phyloP scores from a whole-genome alignment of 768 basidiomycete species.

The Suillus discolor region DNA sequence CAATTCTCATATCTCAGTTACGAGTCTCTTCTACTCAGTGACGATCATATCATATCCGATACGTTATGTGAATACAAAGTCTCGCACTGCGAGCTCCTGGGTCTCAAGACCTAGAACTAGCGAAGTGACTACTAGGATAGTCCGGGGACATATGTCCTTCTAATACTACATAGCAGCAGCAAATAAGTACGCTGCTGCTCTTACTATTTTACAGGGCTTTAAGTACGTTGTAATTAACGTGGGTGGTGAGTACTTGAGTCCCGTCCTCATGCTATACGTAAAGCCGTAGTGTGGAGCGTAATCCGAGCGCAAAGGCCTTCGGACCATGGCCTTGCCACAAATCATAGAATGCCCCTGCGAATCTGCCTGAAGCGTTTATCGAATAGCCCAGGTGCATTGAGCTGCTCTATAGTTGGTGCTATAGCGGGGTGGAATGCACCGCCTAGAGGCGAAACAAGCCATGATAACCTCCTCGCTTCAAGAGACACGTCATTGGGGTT shows the following conservation, averaged over 20 bases:
- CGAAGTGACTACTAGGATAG: background rate
- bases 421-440: constrained; percentile 8
- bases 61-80: background rate
- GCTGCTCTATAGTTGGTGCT: constrained; percentile 8
- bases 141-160: background rate
- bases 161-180: background rate
- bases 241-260: background rate
- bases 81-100: background rate
- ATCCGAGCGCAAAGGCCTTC: background rate
- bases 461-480: constrained; percentile 25
- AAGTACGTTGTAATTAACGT: background rate
- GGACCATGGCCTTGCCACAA: background rate
- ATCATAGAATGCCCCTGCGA: constrained; percentile 1
- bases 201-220: background rate
- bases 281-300: background rate
- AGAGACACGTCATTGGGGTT: background rate
- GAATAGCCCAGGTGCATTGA: constrained; percentile 10
- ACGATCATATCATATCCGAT: background rate
- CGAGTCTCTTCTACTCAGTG: background rate
- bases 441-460: constrained; percentile 22
- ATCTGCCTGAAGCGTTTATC: constrained; percentile 5
- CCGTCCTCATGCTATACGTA: background rate
- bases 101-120: background rate
- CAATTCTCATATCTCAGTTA: background rate
- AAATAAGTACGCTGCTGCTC: background rate